Evolutionary conservation across 139 green algal species (phyloP), one percentile per base, ranked within the genome.

Genomic region (Axilococcus clingmanii): DNA sequence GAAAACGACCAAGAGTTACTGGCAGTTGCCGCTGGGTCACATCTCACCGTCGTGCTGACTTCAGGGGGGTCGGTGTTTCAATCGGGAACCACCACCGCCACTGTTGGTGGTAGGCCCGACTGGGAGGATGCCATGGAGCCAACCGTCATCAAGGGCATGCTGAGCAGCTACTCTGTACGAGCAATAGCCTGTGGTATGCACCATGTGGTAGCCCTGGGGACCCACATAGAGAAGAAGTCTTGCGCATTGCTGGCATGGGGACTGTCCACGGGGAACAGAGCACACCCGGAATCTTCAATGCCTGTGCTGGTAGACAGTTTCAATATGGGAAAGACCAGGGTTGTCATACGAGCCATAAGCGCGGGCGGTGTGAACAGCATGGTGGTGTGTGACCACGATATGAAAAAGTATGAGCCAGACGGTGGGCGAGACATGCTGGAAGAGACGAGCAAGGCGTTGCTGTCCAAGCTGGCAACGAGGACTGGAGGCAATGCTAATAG

Each of bases 11-110:
- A n/a, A n/a, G 34, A 29, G 7, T 42, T 80, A 30, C 47, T 52
- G 16, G 63, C 82, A 46, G 80, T 89, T 12, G 79, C 69, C 5
- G 85, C 77, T 19, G 84, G 84, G 3, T 70, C 77, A 6, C 85
- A 84, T 54, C 72, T 93, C 27, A 94, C 84, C 0, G 66, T 91
- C 1, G 83, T 75, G 3, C 37, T 89, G 5, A 86, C 75, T 1
- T 51, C 55, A 7, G 72, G 77, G 34, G 84, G 84, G 0, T 38
- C 54, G 7, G 74, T 89, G 15, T 85, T 65, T 45, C 84, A 94
- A 62, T 87, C 88, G 79, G 84, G 84, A 9, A 43, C 49, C 42
- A 94, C 78, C 4, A 83, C 79, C 4, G 77, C 77, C 3, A 33
- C 25, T 20, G 43, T 42, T n/a, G 36, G 37, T n/a, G 12, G 20